A percentile compares a stretch with the other conserved stretches of the same genome.
phyloP scores from a whole-genome alignment of 169 alveolate species.

The Fabrea salina region DNA sequence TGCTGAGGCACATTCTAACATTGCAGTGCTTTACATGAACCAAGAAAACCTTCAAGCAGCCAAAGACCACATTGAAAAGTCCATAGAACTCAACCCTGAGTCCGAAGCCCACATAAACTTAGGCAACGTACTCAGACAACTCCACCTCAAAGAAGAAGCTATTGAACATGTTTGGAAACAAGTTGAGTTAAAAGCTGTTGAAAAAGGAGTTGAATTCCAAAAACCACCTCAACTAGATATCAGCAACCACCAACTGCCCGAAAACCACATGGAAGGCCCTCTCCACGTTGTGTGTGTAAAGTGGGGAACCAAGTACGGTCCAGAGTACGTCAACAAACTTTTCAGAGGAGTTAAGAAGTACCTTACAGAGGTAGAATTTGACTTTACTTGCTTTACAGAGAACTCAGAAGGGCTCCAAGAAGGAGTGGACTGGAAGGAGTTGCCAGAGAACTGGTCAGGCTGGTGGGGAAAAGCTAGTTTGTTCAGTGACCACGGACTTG shows the following conservation, averaged over 20 bases:
- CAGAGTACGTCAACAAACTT: conserved; percentile 65
- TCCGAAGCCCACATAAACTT: conserved; percentile 53
- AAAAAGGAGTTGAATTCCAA: background rate
- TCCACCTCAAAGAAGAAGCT: conserved; percentile 56
- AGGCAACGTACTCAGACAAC: conserved; percentile 53
- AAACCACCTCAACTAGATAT: conserved; percentile 9
- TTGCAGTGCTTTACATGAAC: conserved; percentile 47
- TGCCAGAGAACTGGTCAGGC: conserved; percentile 57
- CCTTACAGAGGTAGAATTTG: conserved; percentile 25
- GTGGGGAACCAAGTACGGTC: conserved; percentile 66
- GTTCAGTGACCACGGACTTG: conserved; percentile 40
- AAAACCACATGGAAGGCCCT: background rate
- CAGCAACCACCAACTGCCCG: background rate
- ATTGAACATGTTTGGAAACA: conserved; percentile 44
- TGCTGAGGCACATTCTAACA: conserved; percentile 36
- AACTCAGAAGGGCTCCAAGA: conserved; percentile 46
- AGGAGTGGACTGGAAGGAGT: conserved; percentile 34
- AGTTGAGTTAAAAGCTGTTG: background rate
- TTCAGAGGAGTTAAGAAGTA: conserved; percentile 45
- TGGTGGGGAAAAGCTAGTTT: conserved; percentile 73
- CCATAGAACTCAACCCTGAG: conserved; percentile 48
- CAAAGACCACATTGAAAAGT: conserved; percentile 35
- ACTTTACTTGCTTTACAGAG: conserved; percentile 66
- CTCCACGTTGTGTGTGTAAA: conserved; percentile 57
- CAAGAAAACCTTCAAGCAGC: conserved; percentile 40